Percentiles rank a stretch among this genome's conserved stretches.
These are phyloP conservation scores for Tulasnella sp. DNA, from an alignment of 768 basidiomycete species.

Conservation along the genomic window DNA sequence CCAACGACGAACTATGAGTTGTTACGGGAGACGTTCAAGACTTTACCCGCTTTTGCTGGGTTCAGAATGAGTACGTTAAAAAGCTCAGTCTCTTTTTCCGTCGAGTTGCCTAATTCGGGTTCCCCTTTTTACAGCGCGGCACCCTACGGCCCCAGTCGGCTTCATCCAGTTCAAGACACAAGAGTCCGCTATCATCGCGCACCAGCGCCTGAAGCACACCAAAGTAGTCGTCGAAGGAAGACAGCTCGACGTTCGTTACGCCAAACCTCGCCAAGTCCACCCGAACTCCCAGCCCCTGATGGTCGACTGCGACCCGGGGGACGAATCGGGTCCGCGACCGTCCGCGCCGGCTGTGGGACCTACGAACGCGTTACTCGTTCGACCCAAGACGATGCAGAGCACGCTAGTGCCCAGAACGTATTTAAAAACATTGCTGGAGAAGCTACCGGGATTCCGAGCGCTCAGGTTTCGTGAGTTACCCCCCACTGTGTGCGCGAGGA, in stretches of 20 bases:
- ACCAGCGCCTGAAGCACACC: not conserved
- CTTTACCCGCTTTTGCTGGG: not conserved
- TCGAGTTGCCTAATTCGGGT: not conserved
- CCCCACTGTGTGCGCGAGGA: not conserved
- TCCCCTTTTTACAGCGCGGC: not conserved
- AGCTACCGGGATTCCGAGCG: not conserved
- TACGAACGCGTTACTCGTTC: not conserved
- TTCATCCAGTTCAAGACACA: not conserved
- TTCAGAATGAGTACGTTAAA: slow-evolving; percentile 1
- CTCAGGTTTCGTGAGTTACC: not conserved
- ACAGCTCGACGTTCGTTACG: not conserved
- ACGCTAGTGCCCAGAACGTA: not conserved
- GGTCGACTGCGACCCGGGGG: not conserved
- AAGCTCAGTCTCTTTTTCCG: no score
- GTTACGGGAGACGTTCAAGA: not conserved
- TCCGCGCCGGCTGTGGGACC: not conserved
- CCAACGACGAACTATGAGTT: not conserved
- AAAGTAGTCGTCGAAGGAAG: not conserved
- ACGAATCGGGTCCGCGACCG: not conserved
- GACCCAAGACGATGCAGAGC: not conserved
- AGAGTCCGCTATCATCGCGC: not conserved
- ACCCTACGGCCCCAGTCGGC: not conserved
- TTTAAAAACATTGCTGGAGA: not conserved
- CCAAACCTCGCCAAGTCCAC: not conserved
- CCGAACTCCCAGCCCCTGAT: not conserved